Evolutionary conservation across 2,329 filamentous ascomycete genomes (phyloP).

Genomic region (Drechslerella dactyloides): DNA sequence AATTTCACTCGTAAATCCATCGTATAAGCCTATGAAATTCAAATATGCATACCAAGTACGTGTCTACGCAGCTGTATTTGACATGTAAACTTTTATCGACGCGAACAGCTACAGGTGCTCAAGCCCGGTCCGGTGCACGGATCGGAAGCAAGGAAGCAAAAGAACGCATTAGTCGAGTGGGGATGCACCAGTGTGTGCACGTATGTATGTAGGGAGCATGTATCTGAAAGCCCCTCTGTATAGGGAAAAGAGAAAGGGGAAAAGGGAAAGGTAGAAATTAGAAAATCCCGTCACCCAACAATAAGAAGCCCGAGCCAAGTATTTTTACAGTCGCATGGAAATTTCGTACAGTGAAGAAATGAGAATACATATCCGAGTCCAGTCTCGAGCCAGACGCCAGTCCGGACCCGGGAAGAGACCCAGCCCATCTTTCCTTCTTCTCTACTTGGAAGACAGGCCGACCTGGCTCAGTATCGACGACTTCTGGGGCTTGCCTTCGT

Average conservation of each 20-base stretch:
- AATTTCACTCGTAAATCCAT: too few species aligned
- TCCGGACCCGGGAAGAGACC: conserved; percentile 6
- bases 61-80: too few species aligned
- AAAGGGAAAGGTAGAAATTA: conserved; percentile 29
- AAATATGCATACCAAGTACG: too few species aligned
- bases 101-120: too few species aligned
- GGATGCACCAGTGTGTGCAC: too few species aligned
- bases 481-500: conserved; percentile 59
- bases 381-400: too few species aligned
- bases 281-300: conserved; percentile 12
- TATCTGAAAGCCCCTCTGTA: not conserved
- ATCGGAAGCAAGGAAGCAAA: too few species aligned
- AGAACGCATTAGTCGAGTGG: too few species aligned
- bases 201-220: too few species aligned
- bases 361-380: conserved; percentile 21
- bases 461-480: conserved; percentile 51
- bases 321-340: conserved; percentile 44
- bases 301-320: conserved; percentile 29
- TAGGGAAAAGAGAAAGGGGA: not conserved
- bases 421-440: conserved; percentile 6
- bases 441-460: conserved; percentile 49
- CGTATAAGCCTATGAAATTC: too few species aligned
- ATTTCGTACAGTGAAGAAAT: conserved; percentile 47
- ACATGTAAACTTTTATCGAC: too few species aligned
- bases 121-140: too few species aligned